Evolutionary conservation across 306 rosid species (phyloP).

Genomic region (Luffa acutangula): DNA sequence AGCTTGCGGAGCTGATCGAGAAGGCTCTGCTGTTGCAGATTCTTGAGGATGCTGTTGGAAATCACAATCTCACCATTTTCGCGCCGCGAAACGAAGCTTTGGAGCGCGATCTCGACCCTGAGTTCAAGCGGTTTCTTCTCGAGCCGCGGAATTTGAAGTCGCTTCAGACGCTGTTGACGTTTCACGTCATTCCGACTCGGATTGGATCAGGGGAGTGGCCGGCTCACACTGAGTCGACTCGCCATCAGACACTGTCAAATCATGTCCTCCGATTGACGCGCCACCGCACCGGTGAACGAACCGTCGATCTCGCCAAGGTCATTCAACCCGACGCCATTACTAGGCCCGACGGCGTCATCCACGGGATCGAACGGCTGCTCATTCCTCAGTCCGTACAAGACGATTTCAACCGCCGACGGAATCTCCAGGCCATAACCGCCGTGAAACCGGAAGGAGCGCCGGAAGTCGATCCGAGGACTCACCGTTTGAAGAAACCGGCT

Average conservation of each 20-base stretch:
- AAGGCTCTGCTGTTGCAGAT: conserved; percentile 57
- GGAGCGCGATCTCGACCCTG: conserved; percentile 56
- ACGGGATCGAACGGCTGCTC: conserved; percentile 55
- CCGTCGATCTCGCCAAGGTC: conserved; percentile 33
- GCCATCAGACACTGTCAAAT: conserved; percentile 23
- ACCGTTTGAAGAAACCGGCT: conserved; percentile 44
- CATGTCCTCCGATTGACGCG: conserved; percentile 15
- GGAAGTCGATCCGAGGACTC: conserved; percentile 57
- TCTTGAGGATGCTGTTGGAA: conserved; percentile 45
- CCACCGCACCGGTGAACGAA: conserved; percentile 26
- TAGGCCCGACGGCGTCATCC: conserved; percentile 74
- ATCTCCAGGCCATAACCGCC: conserved; percentile 49
- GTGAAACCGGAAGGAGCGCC: conserved; percentile 72
- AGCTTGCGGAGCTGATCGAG: conserved; percentile 56
- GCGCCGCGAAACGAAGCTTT: conserved; percentile 67
- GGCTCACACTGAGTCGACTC: conserved; percentile 11
- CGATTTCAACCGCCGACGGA: conserved; percentile 61
- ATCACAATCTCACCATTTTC: conserved; percentile 59
- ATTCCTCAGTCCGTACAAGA: conserved; percentile 56
- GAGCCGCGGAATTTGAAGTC: conserved; percentile 58
- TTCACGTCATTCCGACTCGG: conserved; percentile 47
- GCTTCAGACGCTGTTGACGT: conserved; percentile 43
- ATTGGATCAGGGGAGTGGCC: conserved; percentile 26
- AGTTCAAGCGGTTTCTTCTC: conserved; percentile 61
- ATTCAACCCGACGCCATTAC: conserved; percentile 28